Evolutionary conservation across 108 stramenopile genomes (phyloP).

Genomic region (Discostella pseudostelligera): DNA sequence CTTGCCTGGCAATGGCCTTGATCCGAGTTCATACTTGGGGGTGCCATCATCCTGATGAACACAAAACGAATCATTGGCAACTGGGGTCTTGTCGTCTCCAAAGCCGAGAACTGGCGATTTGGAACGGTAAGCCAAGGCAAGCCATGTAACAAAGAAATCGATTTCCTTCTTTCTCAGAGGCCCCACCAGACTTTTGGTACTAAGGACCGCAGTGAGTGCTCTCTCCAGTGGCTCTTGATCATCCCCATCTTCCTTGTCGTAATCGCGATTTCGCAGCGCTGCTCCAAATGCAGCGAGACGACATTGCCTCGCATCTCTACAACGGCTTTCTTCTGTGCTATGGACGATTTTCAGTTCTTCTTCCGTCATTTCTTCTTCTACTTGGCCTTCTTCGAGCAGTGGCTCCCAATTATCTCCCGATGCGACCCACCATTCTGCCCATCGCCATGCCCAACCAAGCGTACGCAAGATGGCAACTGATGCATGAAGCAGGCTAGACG

Average conservation of each 20-base stretch:
- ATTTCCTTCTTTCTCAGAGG: constrained; percentile 71
- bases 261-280: constrained; percentile 79
- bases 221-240: constrained; percentile 58
- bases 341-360: constrained; percentile 72
- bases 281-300: constrained; percentile 85
- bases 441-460: constrained; percentile 90
- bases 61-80: constrained; percentile 52
- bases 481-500: constrained; percentile 55
- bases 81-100: constrained; percentile 73
- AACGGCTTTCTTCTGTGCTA: constrained; percentile 66
- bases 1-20: constrained; percentile 67
- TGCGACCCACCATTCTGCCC: constrained; percentile 89
- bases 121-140: constrained; percentile 78
- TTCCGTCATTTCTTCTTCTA: constrained; percentile 71
- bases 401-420: constrained; percentile 80
- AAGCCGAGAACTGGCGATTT: constrained; percentile 69
- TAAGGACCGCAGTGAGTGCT: constrained; percentile 68
- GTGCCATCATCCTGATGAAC: constrained; percentile 55
- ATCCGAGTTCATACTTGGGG: constrained; percentile 72
- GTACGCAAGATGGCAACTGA: constrained; percentile 62
- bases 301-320: constrained; percentile 70
- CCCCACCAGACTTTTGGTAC: constrained; percentile 77
- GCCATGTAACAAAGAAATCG: constrained; percentile 72
- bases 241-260: constrained; percentile 69
- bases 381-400: constrained; percentile 65